phyloP scores from a whole-genome alignment of 192 early-diverging fungal genomes.

The Glomus cerebriforme region DNA sequence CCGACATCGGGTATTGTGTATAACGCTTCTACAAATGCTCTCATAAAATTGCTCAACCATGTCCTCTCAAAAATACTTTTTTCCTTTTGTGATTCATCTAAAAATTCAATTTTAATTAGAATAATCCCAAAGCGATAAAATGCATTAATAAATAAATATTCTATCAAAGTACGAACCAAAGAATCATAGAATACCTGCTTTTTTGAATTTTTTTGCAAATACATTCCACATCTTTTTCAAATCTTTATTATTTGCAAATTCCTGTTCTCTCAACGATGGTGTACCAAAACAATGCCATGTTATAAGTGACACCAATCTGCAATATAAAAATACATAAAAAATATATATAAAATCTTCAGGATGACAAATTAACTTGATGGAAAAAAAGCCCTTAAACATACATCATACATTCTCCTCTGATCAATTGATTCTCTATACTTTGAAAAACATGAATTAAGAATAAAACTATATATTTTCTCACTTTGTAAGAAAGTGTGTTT shows the following conservation, averaged over 20 bases:
- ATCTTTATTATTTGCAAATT: slow-evolving; percentile 62
- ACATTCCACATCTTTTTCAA: slow-evolving; percentile 71
- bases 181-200: slow-evolving; percentile 18
- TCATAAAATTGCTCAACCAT: slow-evolving; percentile 71
- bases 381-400: slow-evolving; percentile 26
- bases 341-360: neutral
- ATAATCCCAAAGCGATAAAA: neutral
- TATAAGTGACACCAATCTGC: slow-evolving; percentile 67
- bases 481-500: slow-evolving; percentile 36
- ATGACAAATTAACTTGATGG: neutral
- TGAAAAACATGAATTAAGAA: slow-evolving; percentile 87
- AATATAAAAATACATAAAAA: neutral
- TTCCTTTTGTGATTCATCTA: slow-evolving; percentile 42
- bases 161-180: neutral
- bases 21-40: slow-evolving; percentile 62
- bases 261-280: slow-evolving; percentile 52
- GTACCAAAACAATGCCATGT: slow-evolving; percentile 73
- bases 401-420: slow-evolving; percentile 79
- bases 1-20: slow-evolving; percentile 53
- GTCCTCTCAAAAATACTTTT: slow-evolving; percentile 57
- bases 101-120: neutral
- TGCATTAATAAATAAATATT: neutral
- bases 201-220: slow-evolving; percentile 53
- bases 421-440: slow-evolving; percentile 74
- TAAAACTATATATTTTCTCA: slow-evolving; percentile 58